Evolutionary conservation across 768 basidiomycete species (phyloP).

Genomic region (Pseudohyphozyma bogoriensis): DNA sequence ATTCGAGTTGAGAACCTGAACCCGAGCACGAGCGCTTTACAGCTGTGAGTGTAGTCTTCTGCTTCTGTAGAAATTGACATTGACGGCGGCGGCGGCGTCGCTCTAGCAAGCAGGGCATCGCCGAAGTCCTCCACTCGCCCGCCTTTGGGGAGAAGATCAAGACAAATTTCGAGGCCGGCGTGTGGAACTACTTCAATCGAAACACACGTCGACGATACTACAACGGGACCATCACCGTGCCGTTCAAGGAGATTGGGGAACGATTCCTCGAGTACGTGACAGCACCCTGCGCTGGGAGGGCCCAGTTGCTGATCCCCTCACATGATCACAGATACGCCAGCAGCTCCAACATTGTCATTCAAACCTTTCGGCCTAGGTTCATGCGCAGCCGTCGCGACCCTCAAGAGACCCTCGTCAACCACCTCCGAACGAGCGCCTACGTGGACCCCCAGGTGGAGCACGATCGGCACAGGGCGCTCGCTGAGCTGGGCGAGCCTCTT

Average conservation of each 20-base stretch:
- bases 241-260: not conserved
- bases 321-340: not conserved
- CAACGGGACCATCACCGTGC: not conserved
- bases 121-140: constrained; percentile 50
- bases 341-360: not conserved
- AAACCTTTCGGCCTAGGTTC: not conserved
- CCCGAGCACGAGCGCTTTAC: constrained; percentile 46
- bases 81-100: no score
- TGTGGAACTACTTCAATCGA: constrained; percentile 1
- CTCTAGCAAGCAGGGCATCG: constrained; percentile 52
- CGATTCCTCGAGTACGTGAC: no score
- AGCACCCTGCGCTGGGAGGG: no score
- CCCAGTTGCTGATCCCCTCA: not conserved
- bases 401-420: not conserved
- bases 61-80: no score
- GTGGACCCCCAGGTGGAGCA: not conserved
- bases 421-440: constrained; percentile 9
- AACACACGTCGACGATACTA: not conserved
- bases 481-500: not conserved
- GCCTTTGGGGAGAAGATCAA: constrained; percentile 39
- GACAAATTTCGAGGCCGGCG: constrained; percentile 7
- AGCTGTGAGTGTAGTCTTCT: no score
- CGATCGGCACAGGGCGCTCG: not conserved
- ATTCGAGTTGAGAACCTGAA: constrained; percentile 38
- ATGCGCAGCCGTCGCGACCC: not conserved